Evolutionary conservation across 2,329 filamentous ascomycete genomes (phyloP), one percentile per base, ranked within the genome.

Genomic region (Calonectria henricotiae): DNA sequence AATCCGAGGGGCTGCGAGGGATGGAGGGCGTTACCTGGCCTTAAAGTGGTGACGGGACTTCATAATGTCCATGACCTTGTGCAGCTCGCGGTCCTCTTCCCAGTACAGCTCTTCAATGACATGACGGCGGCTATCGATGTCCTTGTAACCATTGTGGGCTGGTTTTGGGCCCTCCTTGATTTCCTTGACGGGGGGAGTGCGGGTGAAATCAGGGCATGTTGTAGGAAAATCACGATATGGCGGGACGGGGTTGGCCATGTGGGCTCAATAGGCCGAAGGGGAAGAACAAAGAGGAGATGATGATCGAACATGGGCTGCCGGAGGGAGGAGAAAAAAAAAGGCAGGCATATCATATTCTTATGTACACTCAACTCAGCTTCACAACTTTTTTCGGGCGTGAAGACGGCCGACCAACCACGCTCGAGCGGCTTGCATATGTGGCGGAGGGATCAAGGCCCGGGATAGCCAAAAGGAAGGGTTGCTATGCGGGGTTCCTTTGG

Each of bases 351-450:
- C 51, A 58, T 58, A 58, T 58, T 30, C 51, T 58, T 58, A 39
- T 58, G 51, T 58, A 39, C 51, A 58, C 35, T 11, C 51, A 58
- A 32, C 51, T n/a, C 51, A 58, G 51, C 51, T 58, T 58, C 51
- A 58, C 51, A 58, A 39, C 51, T 58, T 58, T 58, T 41, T 49
- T 58, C 37, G n/a, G 32, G 32, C 7, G 32, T 35, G 51, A 58
- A 20, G 5, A 39, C 32, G 37, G 51, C 35, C 32, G 35, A 58
- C 51, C 51, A 58, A 58, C 51, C 51, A 58, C 32, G 30, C 51
- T 25, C 9, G 20, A 17, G 51, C n/a, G 37, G 51, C 51, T 32
- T 58, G 51, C 51, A 58, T 58, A 58, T 58, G 51, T 58, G 51
- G 51, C 51, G 51, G 51, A 58, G 51, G 51, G 39, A 58, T 58